Base-by-base conservation (phyloP, 2,329 filamentous ascomycete species). In the Coleophoma cylindrospora region DNA sequence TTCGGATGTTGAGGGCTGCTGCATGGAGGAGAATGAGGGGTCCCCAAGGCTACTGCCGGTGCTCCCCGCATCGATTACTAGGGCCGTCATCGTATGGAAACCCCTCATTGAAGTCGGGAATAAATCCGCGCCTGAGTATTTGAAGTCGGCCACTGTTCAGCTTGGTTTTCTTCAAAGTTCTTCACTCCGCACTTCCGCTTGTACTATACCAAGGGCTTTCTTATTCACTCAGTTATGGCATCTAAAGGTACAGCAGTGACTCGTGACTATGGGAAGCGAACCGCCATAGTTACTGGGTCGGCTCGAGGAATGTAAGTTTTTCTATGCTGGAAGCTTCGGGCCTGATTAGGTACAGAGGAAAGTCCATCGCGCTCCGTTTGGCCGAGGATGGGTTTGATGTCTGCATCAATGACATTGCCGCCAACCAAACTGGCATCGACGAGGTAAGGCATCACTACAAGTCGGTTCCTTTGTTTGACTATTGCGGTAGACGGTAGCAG, bases 301-400 rank as follows among this genome's bases (percentile, higher is more conserved):
- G 62, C 62, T 21, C 61, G 67, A 33, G 69, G 69, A 56, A 71
- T 70, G 68, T 69, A 60, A 50, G 67, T 53, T 8, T 21, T 15
- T 10, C 12, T 21, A 33, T 34, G 40, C 21, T 40, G 12, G 44
- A 45, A 62, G 62, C 38, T 57, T 59, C 13, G 57, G 13, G 46
- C 43, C 33, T 54, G 50, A 40, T 11, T 45, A 14, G 10, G 49
- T 14, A 36, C 17, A 83, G 81, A 55, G 82, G 82, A 43, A 80
- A 78, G 58, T 74, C 80, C 17, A 83, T 85, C 48, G 83, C 82
- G 15, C 67, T 84, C 8, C 79, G 83, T 3, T 73, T 87, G 14
- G 83, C 83, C 6, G 67, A 72, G 19, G 84, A 87, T 54, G 83
- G 83, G 48, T 87, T 86, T 66, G 73, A 81, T 56, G 70, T 88